Conservation (phyloP, 805 yeast species). For the Saccharomycopsis guyanensis region DNA sequence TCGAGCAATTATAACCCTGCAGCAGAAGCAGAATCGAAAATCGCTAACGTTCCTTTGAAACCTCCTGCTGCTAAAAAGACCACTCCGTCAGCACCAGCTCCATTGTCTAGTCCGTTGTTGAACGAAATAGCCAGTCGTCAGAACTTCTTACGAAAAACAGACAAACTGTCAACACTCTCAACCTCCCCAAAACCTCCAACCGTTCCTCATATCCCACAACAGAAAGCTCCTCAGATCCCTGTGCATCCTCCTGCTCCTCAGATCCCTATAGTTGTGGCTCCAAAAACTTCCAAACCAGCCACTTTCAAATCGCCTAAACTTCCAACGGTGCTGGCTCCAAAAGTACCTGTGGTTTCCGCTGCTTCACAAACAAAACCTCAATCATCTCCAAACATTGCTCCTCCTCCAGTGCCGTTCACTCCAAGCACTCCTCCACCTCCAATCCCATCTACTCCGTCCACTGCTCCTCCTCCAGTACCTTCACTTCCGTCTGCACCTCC, state of each 20-base stretch:
- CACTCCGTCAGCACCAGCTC: conserved; percentile 26
- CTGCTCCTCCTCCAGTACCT: conserved; percentile 25
- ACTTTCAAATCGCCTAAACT: too few species aligned
- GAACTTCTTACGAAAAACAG: not conserved
- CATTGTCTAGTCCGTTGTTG: conserved; percentile 13
- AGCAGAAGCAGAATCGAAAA: conserved; percentile 10
- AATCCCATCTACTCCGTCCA: conserved; percentile 19
- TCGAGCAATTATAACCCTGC: conserved; percentile 24
- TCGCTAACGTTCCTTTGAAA: conserved; percentile 2
- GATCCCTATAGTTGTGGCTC: too few species aligned
- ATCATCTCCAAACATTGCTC: too few species aligned
- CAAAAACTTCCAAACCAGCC: too few species aligned
- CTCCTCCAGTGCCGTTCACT: conserved; percentile 24
- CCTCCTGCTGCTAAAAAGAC: conserved; percentile 17
- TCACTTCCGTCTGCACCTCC: conserved; percentile 25
- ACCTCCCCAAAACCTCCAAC: conserved; percentile 24
- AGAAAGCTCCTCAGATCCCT: not conserved
- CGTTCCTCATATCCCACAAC: conserved; percentile 16
- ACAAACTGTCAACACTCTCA: conserved; percentile 21
- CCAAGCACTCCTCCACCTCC: conserved; percentile 23
- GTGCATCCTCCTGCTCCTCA: too few species aligned
- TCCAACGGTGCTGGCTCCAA: not conserved
- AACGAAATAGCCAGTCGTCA: conserved; percentile 8
- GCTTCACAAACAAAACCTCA: too few species aligned
- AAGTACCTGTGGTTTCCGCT: too few species aligned